A percentile compares a stretch with the other conserved stretches of the same genome.
Evolutionary conservation across 2,329 filamentous ascomycete genomes (phyloP).

Genomic region (Colletotrichum phormii): DNA sequence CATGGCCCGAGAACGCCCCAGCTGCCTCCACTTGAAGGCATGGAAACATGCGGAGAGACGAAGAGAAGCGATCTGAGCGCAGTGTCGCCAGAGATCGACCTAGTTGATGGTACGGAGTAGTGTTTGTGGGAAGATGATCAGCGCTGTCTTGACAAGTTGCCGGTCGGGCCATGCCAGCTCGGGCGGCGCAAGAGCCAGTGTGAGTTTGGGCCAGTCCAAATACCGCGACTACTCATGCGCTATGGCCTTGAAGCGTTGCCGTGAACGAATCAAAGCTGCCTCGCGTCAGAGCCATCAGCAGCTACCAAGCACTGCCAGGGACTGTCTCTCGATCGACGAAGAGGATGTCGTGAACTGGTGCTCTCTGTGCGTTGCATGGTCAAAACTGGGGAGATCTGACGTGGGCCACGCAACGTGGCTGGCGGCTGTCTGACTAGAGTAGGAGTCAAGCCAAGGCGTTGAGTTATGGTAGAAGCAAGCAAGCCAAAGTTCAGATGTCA

Average conservation of each 20-base stretch:
- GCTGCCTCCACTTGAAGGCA: background rate
- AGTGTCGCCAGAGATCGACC: conserved; percentile 17
- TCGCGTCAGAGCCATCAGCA: background rate
- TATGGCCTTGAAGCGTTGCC: conserved; percentile 1
- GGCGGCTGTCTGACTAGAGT: conserved; percentile 8
- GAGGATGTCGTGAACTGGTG: background rate
- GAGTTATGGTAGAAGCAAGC: conserved; percentile 3
- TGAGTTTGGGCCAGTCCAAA: background rate
- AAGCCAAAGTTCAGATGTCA: conserved; percentile 13
- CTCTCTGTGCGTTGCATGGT: background rate
- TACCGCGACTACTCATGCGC: background rate
- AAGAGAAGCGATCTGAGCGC: conserved; percentile 30
- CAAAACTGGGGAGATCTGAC: conserved; percentile 15
- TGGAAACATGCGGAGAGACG: background rate
- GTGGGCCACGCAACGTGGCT: conserved; percentile 12
- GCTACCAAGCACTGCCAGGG: background rate
- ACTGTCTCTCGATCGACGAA: background rate
- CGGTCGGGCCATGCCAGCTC: conserved; percentile 20
- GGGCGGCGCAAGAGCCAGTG: conserved; percentile 5
- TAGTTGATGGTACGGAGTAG: background rate
- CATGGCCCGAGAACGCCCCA: conserved; percentile 1
- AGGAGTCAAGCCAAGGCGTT: conserved; percentile 16
- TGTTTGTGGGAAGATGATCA: conserved; percentile 9
- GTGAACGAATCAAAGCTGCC: conserved; percentile 13
- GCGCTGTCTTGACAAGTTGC: background rate